phyloP scores from a whole-genome alignment of 352 stramenopile species.

The Phytophthora brassicae region DNA sequence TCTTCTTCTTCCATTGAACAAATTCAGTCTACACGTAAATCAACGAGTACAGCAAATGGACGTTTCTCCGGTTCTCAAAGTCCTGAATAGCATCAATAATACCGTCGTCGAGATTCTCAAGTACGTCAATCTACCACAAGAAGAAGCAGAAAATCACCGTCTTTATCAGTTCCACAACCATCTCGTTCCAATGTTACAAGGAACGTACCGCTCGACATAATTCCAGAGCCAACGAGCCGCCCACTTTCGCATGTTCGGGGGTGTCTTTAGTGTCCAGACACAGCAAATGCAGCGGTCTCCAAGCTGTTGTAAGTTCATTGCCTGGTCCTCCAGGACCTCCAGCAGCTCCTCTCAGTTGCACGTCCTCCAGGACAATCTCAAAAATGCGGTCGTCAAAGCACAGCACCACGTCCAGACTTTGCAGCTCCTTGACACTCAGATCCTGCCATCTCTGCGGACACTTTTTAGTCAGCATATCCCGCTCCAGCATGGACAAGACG shows the following conservation, averaged over 20 bases:
- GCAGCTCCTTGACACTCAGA: constrained; percentile 66
- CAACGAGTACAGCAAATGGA: constrained; percentile 69
- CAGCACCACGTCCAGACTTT: constrained; percentile 82
- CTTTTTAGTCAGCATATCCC: constrained; percentile 86
- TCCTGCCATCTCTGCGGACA: constrained; percentile 88
- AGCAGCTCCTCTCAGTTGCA: constrained; percentile 56
- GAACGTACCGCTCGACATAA: constrained; percentile 60
- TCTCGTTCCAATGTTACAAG: not conserved
- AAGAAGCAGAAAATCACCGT: too few relatives aligned
- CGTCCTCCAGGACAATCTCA: constrained; percentile 83
- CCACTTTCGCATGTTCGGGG: constrained; percentile 82
- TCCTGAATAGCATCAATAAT: constrained; percentile 57
- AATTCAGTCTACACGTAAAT: constrained; percentile 49
- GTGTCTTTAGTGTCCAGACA: constrained; percentile 90
- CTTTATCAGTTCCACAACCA: not conserved
- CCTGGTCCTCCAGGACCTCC: constrained; percentile 24
- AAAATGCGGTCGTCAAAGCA: constrained; percentile 92
- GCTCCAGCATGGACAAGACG: constrained; percentile 86
- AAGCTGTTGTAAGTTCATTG: constrained; percentile 44
- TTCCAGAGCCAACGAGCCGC: constrained; percentile 75
- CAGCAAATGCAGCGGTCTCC: constrained; percentile 76
- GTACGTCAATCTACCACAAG: constrained; percentile 53
- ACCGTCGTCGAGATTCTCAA: constrained; percentile 46
- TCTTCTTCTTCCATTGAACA: too few relatives aligned
- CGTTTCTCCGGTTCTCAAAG: constrained; percentile 60